Conservation (phyloP, 176 grass and related monocot species). For the Saccharum officinarum region DNA sequence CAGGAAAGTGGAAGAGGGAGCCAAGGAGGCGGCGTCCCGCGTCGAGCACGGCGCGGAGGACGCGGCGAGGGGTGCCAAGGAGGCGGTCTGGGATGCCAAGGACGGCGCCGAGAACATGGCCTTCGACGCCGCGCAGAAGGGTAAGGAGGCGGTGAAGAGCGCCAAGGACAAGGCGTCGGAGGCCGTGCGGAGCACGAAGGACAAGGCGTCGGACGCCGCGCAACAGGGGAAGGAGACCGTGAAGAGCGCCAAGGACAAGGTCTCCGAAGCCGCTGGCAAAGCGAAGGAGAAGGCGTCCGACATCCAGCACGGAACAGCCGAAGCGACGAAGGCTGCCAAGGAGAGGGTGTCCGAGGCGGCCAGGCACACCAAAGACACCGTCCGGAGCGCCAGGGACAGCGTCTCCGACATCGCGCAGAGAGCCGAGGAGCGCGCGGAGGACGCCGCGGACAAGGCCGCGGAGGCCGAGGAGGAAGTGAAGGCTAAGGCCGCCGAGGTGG, state of each 20-base stretch:
- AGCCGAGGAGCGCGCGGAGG: slow-evolving; percentile 36
- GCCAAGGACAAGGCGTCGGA: slow-evolving; percentile 18
- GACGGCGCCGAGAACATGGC: slow-evolving; percentile 39
- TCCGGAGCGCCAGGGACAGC: slow-evolving; percentile 20
- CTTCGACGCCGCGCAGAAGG: slow-evolving; percentile 12
- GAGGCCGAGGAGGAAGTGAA: slow-evolving; percentile 25
- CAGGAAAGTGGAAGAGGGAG: slow-evolving; percentile 32
- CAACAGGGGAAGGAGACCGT: slow-evolving; percentile 40
- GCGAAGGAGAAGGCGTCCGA: slow-evolving; percentile 28
- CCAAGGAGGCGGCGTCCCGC: slow-evolving; percentile 14
- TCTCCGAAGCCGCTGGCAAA: slow-evolving; percentile 8
- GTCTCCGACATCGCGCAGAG: slow-evolving; percentile 7
- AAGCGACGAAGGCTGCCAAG: background rate
- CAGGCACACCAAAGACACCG: slow-evolving; percentile 16
- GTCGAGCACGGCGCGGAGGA: slow-evolving; percentile 26
- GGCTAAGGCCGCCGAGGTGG: slow-evolving; percentile 37
- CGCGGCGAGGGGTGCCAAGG: background rate
- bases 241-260: slow-evolving; percentile 26
- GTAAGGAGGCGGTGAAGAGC: background rate
- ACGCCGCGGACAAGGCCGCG: slow-evolving; percentile 14
- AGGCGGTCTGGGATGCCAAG: slow-evolving; percentile 17
- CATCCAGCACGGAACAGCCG: background rate
- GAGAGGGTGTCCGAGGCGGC: background rate
- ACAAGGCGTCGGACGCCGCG: slow-evolving; percentile 26
- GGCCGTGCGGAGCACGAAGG: background rate